phyloP scores from a whole-genome alignment of 768 basidiomycete genomes.

The Rhizopogon salebrosus region DNA sequence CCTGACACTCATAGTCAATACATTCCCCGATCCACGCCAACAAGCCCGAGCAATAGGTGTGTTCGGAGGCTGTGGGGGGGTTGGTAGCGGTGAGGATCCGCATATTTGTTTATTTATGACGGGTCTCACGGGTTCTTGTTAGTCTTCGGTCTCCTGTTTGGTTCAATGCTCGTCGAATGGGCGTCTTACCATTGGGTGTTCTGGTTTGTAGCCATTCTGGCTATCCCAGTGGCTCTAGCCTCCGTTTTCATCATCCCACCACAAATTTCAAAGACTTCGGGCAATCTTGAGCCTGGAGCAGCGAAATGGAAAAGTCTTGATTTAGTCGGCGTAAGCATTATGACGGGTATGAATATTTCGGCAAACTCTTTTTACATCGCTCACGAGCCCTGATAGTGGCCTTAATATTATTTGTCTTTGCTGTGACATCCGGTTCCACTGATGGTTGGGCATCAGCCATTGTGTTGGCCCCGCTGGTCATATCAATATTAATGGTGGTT shows the following conservation, averaged over 20 bases:
- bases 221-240: slow-evolving; percentile 25
- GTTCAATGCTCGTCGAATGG: slow-evolving; percentile 36
- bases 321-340: slow-evolving; percentile 32
- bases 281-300: not conserved
- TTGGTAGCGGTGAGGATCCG: slow-evolving; percentile 36
- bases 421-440: slow-evolving; percentile 41
- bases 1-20: slow-evolving; percentile 41
- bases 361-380: not conserved
- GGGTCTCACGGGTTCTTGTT: not conserved
- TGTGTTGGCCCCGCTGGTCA: slow-evolving; percentile 41
- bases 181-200: slow-evolving; percentile 48
- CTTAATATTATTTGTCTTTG: slow-evolving; percentile 32
- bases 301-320: slow-evolving; percentile 30
- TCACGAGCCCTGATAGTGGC: slow-evolving; percentile 12
- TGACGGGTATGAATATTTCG: slow-evolving; percentile 26
- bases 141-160: slow-evolving; percentile 40
- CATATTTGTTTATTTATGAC: not conserved
- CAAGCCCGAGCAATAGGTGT: slow-evolving; percentile 45
- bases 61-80: slow-evolving; percentile 40
- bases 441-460: slow-evolving; percentile 42
- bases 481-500: slow-evolving; percentile 35
- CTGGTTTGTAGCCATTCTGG: slow-evolving; percentile 39
- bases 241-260: slow-evolving; percentile 31
- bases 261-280: slow-evolving; percentile 5
- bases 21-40: slow-evolving; percentile 41